Conservation (phyloP, 441 rosid genomes). For the Lepidium campestre region DNA sequence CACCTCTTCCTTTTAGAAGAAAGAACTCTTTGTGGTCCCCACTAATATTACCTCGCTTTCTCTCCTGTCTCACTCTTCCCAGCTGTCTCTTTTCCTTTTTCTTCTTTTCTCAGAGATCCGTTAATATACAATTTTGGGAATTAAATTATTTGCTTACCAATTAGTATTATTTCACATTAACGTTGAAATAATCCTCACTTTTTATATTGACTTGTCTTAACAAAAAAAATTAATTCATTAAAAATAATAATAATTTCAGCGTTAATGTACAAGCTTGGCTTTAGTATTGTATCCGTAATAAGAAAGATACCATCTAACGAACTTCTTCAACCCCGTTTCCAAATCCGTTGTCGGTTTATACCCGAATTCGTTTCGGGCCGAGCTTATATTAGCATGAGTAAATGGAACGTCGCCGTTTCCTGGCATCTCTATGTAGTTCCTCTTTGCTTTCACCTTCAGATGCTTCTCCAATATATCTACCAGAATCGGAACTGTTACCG, state of each 20-base stretch:
- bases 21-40: slow-evolving; percentile 9
- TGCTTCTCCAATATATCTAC: slow-evolving; percentile 73
- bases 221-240: slow-evolving; percentile 2
- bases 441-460: slow-evolving; percentile 65
- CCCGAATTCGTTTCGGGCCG: slow-evolving; percentile 61
- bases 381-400: slow-evolving; percentile 82
- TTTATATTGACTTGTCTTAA: background rate
- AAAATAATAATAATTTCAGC: background rate
- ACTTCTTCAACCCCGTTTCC: slow-evolving; percentile 85
- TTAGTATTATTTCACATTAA: too few relatives aligned
- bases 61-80: slow-evolving; percentile 17
- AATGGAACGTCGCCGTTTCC: slow-evolving; percentile 98
- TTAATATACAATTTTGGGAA: slow-evolving; percentile 8
- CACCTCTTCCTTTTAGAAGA: slow-evolving; percentile 16
- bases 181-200: too few relatives aligned
- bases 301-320: slow-evolving; percentile 81
- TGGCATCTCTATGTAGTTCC: slow-evolving; percentile 66
- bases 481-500: slow-evolving; percentile 71
- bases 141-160: slow-evolving; percentile 9
- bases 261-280: slow-evolving; percentile 58
- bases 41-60: slow-evolving; percentile 15
- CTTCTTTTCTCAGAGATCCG: background rate
- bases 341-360: slow-evolving; percentile 89
- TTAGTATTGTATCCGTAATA: slow-evolving; percentile 70
- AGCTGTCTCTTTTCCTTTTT: slow-evolving; percentile 10